Base-by-base conservation (phyloP, 2,329 filamentous ascomycete species). In the Emergomyces orientalis region DNA sequence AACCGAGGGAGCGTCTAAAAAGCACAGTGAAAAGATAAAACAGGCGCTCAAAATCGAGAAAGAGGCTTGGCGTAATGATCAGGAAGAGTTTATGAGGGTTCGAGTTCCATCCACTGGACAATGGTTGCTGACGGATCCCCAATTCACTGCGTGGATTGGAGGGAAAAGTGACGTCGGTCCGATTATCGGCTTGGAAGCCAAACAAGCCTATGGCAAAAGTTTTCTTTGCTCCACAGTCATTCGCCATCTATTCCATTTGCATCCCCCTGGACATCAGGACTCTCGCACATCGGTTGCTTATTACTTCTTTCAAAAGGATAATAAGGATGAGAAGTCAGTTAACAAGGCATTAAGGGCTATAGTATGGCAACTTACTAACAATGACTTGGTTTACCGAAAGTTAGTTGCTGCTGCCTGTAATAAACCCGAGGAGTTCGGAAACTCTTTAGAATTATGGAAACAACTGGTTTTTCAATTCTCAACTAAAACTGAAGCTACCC, bases 401-500 rank as follows among this genome's bases (percentile, higher is more conserved):
- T 60, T 22, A 11, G 65, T 63, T 41, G 65, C 65, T 6, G 57
- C 55, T n/a, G 65, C 63, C 2, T 66, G 65, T 45, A 62, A 66
- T 17, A 65, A 66, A 43, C 62, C 65, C 8, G 65, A 66, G 27
- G 65, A 66, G 34, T 66, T 66, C 52, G 65, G 61, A 17, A 61
- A 62, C 25, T 63, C 65, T 9, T 37, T 66, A 6, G 65, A 66
- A 19, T 58, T 66, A 13, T 66, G 63, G 65, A 64, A 65, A 9
- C 65, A 66, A 34, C 51, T 66, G 27, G 57, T 66, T 51, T 61
- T 63, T 22, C 56, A 64, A 14, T 62, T 65, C 34, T 65, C 64
- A 7, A 37, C 54, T 1, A 70, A 67, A 54, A 66, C 61, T 19
- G 68, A 71, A 57, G 68, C 68, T 5, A 70, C 65, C 1, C 66